Base-by-base conservation (phyloP, 768 basidiomycete species). In the Rhizopogon salebrosus region DNA sequence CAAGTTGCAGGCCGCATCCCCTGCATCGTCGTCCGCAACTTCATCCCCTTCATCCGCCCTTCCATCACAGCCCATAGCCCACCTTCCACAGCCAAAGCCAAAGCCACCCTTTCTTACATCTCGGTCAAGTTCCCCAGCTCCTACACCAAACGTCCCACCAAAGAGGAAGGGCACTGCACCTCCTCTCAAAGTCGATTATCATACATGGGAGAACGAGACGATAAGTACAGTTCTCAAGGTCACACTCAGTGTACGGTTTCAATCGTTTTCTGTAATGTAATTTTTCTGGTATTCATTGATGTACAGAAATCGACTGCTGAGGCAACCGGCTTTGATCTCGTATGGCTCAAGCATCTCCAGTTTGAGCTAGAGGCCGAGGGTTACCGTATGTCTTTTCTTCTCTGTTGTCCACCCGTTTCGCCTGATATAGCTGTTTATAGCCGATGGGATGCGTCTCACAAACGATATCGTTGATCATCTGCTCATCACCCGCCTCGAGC, bases 261-360 rank as follows among this genome's bases (percentile, higher is more conserved):
- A 23, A 37, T 48, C 2, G 35, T 45, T 36, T 5, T 8, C 9
- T 2, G 4, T 41, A 38, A 14, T 26, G 24, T 41, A 23, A 52
- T 36, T 31, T 27, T 49, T 54, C 53, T 62, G 11, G 11, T 34
- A 11, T 24, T 34, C 26, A 51, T 61, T 56, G 27, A 39, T 41
- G 14, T 41, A 22, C 62, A 87, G 87, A 78, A 73, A 65, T 72
- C 77, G 16, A 72, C 75, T 2, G 85, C 87, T 0, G 79, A 85
- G 60, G 68, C 69, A 57, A 84, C 74, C 50, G 77, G 78, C 37
- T 87, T 85, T 72, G 78, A 85, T 51, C 68, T 85, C 38, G 87
- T 90, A 23, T 95, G 91, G 91, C 79, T 98, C 55, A 94, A 94
- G 70, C 67, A 74, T 31, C 72, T 95, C 23, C 80, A 80, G 20